Conservation (phyloP, 2,329 filamentous ascomycete species). For the Ophiosphaerella narmari region DNA sequence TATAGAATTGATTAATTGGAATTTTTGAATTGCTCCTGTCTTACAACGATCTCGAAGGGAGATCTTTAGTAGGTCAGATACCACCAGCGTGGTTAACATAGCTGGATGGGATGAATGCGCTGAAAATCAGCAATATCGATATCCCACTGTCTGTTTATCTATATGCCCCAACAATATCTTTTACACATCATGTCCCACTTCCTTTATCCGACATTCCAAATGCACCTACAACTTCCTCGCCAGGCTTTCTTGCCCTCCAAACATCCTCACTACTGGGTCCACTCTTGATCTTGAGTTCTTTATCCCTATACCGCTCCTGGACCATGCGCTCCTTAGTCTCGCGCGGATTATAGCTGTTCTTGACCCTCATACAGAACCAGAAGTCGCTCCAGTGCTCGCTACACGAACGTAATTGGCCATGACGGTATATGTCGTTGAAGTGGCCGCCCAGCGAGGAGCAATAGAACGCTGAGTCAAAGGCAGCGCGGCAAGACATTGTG, state of each 20-base stretch:
- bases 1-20: no score
- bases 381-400: conserved; percentile 89
- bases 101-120: no score
- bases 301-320: conserved; percentile 69
- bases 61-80: no score
- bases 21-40: no score
- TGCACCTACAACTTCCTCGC: conserved; percentile 30
- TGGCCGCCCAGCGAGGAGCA: conserved; percentile 91
- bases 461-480: conserved; percentile 93
- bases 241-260: conserved; percentile 72
- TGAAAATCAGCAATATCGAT: no score
- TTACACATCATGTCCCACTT: background rate
- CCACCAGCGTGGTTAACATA: no score
- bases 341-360: conserved; percentile 61
- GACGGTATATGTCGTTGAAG: conserved; percentile 88
- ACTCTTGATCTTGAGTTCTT: conserved; percentile 67
- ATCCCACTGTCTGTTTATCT: no score
- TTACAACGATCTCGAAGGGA: no score
- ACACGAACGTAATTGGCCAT: conserved; percentile 77
- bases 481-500: conserved; percentile 83
- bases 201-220: conserved; percentile 27
- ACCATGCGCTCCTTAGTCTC: conserved; percentile 63
- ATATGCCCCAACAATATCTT: no score
- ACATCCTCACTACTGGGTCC: conserved; percentile 85
- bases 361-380: conserved; percentile 95